These are phyloP conservation scores for Colletotrichum abscissum DNA, from an alignment of 2,329 filamentous ascomycete genomes.

Conservation along the genomic window DNA sequence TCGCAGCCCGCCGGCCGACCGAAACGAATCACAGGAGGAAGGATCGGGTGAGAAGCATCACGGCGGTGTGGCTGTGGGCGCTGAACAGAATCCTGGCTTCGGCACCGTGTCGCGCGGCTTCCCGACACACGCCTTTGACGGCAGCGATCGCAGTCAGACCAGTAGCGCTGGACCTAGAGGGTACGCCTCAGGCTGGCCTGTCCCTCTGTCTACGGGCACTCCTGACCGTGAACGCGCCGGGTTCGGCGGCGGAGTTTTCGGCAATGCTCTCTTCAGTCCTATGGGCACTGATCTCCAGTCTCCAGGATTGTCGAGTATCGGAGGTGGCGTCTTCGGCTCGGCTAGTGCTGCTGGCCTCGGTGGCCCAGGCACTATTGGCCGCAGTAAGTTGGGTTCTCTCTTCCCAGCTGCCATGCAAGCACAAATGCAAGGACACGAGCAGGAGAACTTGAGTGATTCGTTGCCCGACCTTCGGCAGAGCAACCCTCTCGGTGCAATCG, in stretches of 20 bases:
- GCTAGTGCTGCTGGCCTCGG: conserved; percentile 63
- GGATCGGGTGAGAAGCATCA: conserved; percentile 59
- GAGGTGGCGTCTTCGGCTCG: conserved; percentile 76
- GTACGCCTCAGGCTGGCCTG: conserved; percentile 74
- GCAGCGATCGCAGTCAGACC: conserved; percentile 91
- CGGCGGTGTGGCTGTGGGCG: conserved; percentile 59
- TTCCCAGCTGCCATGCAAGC: conserved; percentile 93
- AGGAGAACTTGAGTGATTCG: conserved; percentile 67
- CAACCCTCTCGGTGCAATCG: conserved; percentile 75
- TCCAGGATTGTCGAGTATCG: conserved; percentile 72
- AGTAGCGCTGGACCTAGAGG: conserved; percentile 86
- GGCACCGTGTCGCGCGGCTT: conserved; percentile 66
- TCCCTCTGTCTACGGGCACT: conserved; percentile 70
- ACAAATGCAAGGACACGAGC: conserved; percentile 83
- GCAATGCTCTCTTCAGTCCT: conserved; percentile 82
- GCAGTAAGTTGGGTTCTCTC: conserved; percentile 87
- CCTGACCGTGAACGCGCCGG: conserved; percentile 73
- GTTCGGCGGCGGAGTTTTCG: conserved; percentile 71
- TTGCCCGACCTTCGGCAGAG: conserved; percentile 69
- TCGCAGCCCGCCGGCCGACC: conserved; percentile 86
- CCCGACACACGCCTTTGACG: conserved; percentile 66
- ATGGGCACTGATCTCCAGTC: conserved; percentile 80
- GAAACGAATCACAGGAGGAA: conserved; percentile 71
- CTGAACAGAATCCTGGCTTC: conserved; percentile 62
- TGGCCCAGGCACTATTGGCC: conserved; percentile 74